phyloP scores from a whole-genome alignment of 208 protist species.

The Herpetomonas samuelpessoai region DNA sequence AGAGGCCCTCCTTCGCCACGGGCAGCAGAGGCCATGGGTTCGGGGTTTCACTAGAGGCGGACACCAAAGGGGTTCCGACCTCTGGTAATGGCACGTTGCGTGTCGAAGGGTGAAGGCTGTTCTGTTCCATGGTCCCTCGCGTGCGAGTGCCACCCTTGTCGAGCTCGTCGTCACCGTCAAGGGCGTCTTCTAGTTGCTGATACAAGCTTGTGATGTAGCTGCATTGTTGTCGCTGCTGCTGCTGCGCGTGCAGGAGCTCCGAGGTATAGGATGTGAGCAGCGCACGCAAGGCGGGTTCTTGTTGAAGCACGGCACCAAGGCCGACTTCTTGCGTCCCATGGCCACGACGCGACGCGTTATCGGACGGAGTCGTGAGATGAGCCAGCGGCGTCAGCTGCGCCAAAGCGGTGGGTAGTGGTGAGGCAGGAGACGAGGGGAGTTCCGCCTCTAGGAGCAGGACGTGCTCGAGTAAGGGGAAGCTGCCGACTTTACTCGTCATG shows the following conservation, averaged over 20 bases:
- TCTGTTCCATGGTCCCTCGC: no score
- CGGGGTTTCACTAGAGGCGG: constrained; percentile 16
- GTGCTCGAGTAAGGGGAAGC: not conserved
- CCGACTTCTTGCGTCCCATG: no score
- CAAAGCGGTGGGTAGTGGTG: no score
- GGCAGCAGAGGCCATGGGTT: constrained; percentile 34
- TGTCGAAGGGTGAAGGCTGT: no score
- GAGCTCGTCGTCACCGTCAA: not conserved
- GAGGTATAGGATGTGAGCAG: constrained; percentile 27
- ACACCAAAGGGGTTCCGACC: no score
- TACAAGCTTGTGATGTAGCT: constrained; percentile 7
- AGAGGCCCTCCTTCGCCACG: constrained; percentile 58
- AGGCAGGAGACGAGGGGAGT: no score
- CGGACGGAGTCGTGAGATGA: not conserved
- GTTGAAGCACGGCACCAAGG: no score
- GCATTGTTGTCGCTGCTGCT: constrained; percentile 13
- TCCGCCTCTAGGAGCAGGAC: not conserved
- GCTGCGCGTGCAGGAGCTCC: constrained; percentile 17
- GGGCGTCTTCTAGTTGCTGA: not conserved
- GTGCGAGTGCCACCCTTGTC: not conserved
- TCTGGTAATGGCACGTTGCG: no score
- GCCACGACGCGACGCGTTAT: constrained; percentile 4
- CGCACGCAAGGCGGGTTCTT: constrained; percentile 20
- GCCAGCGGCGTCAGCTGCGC: not conserved
- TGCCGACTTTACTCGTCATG: not conserved